Percentiles rank a stretch among this genome's conserved stretches.
Conservation (phyloP, 176 grass and related monocot genomes). For the Otatea glauca region DNA sequence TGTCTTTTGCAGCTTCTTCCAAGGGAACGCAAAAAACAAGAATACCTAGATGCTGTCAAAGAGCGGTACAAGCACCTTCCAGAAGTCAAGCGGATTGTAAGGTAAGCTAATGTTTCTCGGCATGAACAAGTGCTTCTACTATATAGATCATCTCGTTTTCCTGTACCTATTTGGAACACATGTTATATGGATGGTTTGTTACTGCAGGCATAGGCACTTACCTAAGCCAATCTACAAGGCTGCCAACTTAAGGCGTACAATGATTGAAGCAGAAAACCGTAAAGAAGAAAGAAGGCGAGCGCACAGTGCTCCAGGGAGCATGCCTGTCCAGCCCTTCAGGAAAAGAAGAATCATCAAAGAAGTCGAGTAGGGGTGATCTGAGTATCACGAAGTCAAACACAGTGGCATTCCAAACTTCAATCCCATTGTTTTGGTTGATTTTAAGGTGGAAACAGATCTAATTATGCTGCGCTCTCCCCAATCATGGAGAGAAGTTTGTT, state of each 20-base stretch:
- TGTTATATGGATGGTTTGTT: background rate
- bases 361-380: constrained; percentile 51
- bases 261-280: constrained; percentile 73
- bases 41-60: constrained; percentile 81
- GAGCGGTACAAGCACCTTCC: constrained; percentile 75
- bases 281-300: constrained; percentile 67
- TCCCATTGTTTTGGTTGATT: background rate
- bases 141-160: background rate
- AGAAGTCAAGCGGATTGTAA: constrained; percentile 78
- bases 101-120: constrained; percentile 48
- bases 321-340: constrained; percentile 72
- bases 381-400: background rate
- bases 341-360: constrained; percentile 93
- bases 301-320: constrained; percentile 83
- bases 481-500: constrained; percentile 3
- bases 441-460: background rate
- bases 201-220: constrained; percentile 79
- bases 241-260: constrained; percentile 60
- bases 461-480: background rate
- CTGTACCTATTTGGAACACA: background rate
- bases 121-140: background rate
- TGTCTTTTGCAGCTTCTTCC: constrained; percentile 78
- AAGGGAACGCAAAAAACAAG: constrained; percentile 83
- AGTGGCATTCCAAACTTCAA: background rate
- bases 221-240: constrained; percentile 94